A percentile compares a stretch with the other conserved stretches of the same genome.
Conservation (phyloP, 768 basidiomycete species). For the Paxillus rubicundulus region DNA sequence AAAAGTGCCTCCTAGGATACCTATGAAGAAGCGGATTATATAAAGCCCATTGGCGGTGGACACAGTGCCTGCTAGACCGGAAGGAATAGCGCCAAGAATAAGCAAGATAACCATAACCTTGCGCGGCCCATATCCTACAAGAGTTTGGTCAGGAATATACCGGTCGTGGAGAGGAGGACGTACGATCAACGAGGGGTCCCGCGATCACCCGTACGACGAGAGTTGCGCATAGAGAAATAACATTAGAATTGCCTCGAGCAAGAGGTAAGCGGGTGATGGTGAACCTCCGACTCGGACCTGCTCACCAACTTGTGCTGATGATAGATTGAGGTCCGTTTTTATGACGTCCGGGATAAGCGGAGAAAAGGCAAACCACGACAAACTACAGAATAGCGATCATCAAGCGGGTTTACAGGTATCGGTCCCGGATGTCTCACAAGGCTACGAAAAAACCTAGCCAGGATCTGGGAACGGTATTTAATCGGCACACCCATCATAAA, state of each 20-base stretch:
- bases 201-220: conserved; percentile 45
- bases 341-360: conserved; percentile 58
- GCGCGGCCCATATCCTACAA: conserved; percentile 45
- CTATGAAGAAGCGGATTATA: conserved; percentile 54
- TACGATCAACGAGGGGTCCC: conserved; percentile 50
- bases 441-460: conserved; percentile 52
- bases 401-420: neutral
- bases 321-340: conserved; percentile 49
- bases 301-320: conserved; percentile 42
- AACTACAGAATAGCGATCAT: conserved; percentile 12
- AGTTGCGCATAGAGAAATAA: conserved; percentile 47
- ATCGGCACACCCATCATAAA: conserved; percentile 21
- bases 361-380: conserved; percentile 60
- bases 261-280: neutral
- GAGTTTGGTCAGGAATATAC: neutral
- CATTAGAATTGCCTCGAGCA: conserved; percentile 44
- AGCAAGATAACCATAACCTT: conserved; percentile 55
- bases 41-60: conserved; percentile 40
- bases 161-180: conserved; percentile 2
- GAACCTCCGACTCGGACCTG: neutral
- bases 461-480: conserved; percentile 20
- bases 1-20: conserved; percentile 59
- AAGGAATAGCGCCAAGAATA: conserved; percentile 55
- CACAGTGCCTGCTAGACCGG: conserved; percentile 54
- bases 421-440: conserved; percentile 28